These are phyloP conservation scores for Suhomyces tanzawaensis DNA, from an alignment of 805 yeast species.

Conservation along the genomic window DNA sequence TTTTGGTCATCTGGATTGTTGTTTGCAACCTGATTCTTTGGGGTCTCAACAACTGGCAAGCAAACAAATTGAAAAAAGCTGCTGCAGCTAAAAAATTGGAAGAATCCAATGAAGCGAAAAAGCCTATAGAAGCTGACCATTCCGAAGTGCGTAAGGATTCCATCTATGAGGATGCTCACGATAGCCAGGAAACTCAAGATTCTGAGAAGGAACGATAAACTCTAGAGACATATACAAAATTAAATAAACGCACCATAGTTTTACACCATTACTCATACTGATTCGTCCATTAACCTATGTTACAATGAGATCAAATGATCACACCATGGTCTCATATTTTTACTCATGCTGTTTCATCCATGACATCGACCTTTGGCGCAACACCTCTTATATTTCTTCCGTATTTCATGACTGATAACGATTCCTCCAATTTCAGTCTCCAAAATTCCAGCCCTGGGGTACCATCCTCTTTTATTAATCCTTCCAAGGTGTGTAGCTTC, in stretches of 20 bases:
- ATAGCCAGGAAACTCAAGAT: too few relatives aligned
- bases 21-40: slow-evolving; percentile 15
- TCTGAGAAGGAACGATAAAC: too few relatives aligned
- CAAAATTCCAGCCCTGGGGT: slow-evolving; percentile 18
- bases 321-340: slow-evolving; percentile 1
- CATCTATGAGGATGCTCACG: too few relatives aligned
- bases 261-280: too few relatives aligned
- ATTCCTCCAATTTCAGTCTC: slow-evolving; percentile 18
- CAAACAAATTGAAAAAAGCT: slow-evolving; percentile 1
- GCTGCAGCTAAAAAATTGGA: not conserved
- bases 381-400: slow-evolving; percentile 20
- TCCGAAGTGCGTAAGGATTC: too few relatives aligned
- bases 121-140: too few relatives aligned
- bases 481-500: slow-evolving; percentile 22
- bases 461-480: slow-evolving; percentile 15
- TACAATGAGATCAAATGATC: too few relatives aligned
- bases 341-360: slow-evolving; percentile 20
- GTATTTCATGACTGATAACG: slow-evolving; percentile 22
- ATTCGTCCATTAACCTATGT: too few relatives aligned
- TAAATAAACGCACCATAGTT: too few relatives aligned
- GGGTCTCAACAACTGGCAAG: not conserved
- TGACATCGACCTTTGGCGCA: slow-evolving; percentile 23
- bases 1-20: slow-evolving; percentile 30
- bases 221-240: too few relatives aligned
- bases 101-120: not conserved